Base-by-base conservation (phyloP, 768 basidiomycete species). In the Boletellus sp. region DNA sequence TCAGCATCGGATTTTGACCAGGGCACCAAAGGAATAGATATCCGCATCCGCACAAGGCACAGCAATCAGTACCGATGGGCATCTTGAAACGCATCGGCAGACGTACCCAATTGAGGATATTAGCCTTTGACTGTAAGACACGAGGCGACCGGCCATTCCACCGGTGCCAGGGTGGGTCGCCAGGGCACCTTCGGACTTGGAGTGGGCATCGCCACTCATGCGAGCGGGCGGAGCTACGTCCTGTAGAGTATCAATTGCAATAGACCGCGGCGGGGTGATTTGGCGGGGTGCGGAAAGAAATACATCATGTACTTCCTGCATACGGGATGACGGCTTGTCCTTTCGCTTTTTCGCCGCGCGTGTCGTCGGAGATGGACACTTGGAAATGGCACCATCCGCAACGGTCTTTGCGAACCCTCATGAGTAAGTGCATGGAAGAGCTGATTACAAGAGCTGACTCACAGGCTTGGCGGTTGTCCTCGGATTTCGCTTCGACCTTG, bases 61-160 rank as follows among this genome's bases (percentile, higher is more conserved):
- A 47, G 45, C n/a, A 51, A 62, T 69, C 43, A 66, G 54, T 43
- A 52, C 52, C 42, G 46, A 51, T 65, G 55, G 42, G 45, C 42
- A 42, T 32, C 43, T 45, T 50, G 54, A 50, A 47, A 57, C 52
- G 42, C 36, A 55, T 55, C 50, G 63, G 50, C 61, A 60, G 63
- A 73, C 78, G 47, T 66, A 79, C 77, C 72, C 65, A 56, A 72
- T 72, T 51, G 74, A 68, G 60, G 59, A 63, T 54, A 74, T 72
- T 52, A 78, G 49, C 47, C 70, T 71, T 63, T 80, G 71, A 49
- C 76, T 73, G 52, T 77, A 78, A 53, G 72, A 72, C 58, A 83
- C 63, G 55, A 82, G 71, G 57, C 74, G 70, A 53, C 69, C 72
- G 48, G 78, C 76, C 55, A 77, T 68, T 39, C 73, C 74, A 33